A percentile compares a stretch with the other conserved stretches of the same genome.
These are phyloP conservation scores for Melampsora americana DNA, from an alignment of 1,284 basidiomycete genomes.

Conservation along the genomic window DNA sequence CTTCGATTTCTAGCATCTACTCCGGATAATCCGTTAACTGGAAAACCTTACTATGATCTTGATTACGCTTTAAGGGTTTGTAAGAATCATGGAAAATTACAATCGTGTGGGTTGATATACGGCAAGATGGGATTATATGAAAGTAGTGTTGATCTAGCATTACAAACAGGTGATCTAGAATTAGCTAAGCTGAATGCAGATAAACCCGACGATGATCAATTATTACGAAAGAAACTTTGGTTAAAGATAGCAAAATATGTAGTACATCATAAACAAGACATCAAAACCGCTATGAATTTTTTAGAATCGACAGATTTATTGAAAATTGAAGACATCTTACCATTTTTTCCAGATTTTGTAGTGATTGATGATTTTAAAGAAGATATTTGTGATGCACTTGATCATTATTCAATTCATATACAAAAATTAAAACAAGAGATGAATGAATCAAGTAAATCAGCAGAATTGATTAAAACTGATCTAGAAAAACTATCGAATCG, in stretches of 20 bases:
- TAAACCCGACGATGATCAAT: slow-evolving; percentile 82
- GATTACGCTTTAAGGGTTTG: slow-evolving; percentile 93
- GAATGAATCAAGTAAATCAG: slow-evolving; percentile 87
- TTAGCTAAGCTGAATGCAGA: slow-evolving; percentile 90
- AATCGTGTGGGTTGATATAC: slow-evolving; percentile 94
- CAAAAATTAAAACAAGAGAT: slow-evolving; percentile 87
- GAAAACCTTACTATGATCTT: slow-evolving; percentile 88
- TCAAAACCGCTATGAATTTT: slow-evolving; percentile 95
- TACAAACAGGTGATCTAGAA: slow-evolving; percentile 87
- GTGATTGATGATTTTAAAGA: slow-evolving; percentile 99
- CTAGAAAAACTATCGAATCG: slow-evolving; percentile 78
- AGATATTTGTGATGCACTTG: slow-evolving; percentile 92
- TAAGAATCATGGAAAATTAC: slow-evolving; percentile 67
- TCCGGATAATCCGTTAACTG: slow-evolving; percentile 75
- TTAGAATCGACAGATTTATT: slow-evolving; percentile 87
- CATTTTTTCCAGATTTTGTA: slow-evolving; percentile 99
- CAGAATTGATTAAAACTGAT: slow-evolving; percentile 89
- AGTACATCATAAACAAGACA: slow-evolving; percentile 93
- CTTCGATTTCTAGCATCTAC: slow-evolving; percentile 80
- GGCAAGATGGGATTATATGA: slow-evolving; percentile 97
- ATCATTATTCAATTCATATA: slow-evolving; percentile 88
- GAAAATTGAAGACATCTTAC: slow-evolving; percentile 96
- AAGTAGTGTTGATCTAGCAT: slow-evolving; percentile 88
- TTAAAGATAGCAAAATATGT: slow-evolving; percentile 95
- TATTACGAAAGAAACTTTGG: slow-evolving; percentile 90